Conservation (phyloP, 2,329 filamentous ascomycete genomes). For the Xylariales sp. region DNA sequence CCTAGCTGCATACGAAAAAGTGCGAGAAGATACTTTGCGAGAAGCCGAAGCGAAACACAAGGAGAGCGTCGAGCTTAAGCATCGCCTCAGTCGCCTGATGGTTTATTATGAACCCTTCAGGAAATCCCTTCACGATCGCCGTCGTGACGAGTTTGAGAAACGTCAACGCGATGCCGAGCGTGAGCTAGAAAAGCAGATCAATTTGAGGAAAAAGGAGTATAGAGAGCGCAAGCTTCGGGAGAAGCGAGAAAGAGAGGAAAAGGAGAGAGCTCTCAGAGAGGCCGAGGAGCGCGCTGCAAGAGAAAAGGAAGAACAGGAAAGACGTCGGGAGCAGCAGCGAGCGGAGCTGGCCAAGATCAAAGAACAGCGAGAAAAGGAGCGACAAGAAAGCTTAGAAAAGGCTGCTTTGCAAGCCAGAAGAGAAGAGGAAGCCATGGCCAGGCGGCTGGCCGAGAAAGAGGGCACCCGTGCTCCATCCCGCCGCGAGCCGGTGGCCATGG, state of each 20-base stretch:
- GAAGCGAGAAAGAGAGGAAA: slow-evolving; percentile 85
- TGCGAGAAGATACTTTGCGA: slow-evolving; percentile 80
- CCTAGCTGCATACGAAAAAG: slow-evolving; percentile 80
- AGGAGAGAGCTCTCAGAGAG: slow-evolving; percentile 80
- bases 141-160: slow-evolving; percentile 95
- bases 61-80: slow-evolving; percentile 91
- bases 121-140: slow-evolving; percentile 82
- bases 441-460: slow-evolving; percentile 75
- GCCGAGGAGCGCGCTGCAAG: slow-evolving; percentile 83
- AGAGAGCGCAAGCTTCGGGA: slow-evolving; percentile 85
- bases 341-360: slow-evolving; percentile 74
- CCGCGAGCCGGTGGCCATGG: slow-evolving; percentile 54
- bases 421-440: slow-evolving; percentile 88
- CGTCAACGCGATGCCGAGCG: slow-evolving; percentile 90
- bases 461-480: slow-evolving; percentile 52
- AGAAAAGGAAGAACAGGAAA: slow-evolving; percentile 88
- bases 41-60: slow-evolving; percentile 90
- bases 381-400: slow-evolving; percentile 74
- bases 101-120: slow-evolving; percentile 87
- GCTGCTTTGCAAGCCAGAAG: slow-evolving; percentile 79
- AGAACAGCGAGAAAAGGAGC: slow-evolving; percentile 73
- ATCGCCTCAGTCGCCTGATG: slow-evolving; percentile 87
- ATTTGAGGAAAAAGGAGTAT: slow-evolving; percentile 86
- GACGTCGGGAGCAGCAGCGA: slow-evolving; percentile 82
- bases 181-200: slow-evolving; percentile 92